Evolutionary conservation across 805 yeast genomes (phyloP).

Genomic region (Kockiozyma suomiensis): DNA sequence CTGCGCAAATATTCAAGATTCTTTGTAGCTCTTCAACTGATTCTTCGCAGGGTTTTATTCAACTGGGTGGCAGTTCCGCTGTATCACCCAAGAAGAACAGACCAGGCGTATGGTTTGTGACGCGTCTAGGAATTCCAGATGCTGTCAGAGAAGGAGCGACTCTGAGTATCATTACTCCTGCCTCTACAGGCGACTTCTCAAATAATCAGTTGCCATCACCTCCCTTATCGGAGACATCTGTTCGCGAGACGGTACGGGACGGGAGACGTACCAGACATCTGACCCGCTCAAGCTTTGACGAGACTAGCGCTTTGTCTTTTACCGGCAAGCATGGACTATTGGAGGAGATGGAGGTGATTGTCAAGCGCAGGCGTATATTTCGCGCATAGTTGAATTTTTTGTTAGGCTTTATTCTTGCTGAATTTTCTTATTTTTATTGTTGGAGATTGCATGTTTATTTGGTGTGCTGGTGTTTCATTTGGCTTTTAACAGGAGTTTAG

Average conservation of each 20-base stretch:
- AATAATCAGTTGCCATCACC: neutral
- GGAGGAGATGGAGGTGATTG: constrained; percentile 21
- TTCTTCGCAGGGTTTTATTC: constrained; percentile 10
- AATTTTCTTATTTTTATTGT: neutral
- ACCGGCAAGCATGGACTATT: neutral
- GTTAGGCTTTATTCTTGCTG: neutral
- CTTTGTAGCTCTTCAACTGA: neutral
- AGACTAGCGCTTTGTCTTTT: too few relatives aligned
- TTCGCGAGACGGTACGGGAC: neutral
- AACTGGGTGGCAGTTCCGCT: neutral
- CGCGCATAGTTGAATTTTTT: neutral
- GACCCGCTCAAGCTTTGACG: neutral
- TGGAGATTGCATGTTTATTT: neutral
- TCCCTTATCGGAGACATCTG: neutral
- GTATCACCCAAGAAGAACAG: neutral
- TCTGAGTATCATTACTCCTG: constrained; percentile 9
- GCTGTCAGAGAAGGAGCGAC: constrained; percentile 8
- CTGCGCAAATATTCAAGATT: constrained; percentile 19
- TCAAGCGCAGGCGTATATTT: constrained; percentile 15
- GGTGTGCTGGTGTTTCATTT: neutral
- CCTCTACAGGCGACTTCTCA: neutral
- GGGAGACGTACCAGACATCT: neutral
- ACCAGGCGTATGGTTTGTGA: constrained; percentile 4
- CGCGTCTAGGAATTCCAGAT: constrained; percentile 11
- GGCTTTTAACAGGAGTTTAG: neutral